These are phyloP conservation scores for Suillus cothurnatus DNA, from an alignment of 768 basidiomycete species.

Conservation along the genomic window DNA sequence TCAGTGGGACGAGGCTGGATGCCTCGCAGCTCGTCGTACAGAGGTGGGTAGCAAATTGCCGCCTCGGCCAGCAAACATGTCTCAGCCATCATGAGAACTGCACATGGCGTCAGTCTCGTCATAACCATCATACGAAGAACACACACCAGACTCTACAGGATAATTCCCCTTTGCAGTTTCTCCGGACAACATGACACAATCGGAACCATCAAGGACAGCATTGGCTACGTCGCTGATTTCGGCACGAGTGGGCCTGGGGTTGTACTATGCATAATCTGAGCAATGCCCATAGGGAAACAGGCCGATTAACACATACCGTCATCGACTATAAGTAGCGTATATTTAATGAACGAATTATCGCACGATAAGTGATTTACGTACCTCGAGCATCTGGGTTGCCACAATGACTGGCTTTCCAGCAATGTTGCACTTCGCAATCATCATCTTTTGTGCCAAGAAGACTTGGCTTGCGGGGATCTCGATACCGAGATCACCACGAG, in stretches of 20 bases:
- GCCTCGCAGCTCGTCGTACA: slow-evolving; percentile 85
- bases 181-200: slow-evolving; percentile 99
- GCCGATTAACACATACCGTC: slow-evolving; percentile 60
- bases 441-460: slow-evolving; percentile 99
- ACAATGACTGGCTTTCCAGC: slow-evolving; percentile 98
- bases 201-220: slow-evolving; percentile 96
- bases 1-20: slow-evolving; percentile 87
- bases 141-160: slow-evolving; percentile 89
- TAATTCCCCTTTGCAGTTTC: slow-evolving; percentile 99
- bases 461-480: slow-evolving; percentile 99
- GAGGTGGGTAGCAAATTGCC: slow-evolving; percentile 91
- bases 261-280: slow-evolving; percentile 61
- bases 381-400: slow-evolving; percentile 99
- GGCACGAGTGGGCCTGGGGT: slow-evolving; percentile 97
- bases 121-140: neutral
- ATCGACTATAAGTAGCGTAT: slow-evolving; percentile 63
- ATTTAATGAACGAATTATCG: neutral
- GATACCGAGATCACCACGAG: slow-evolving; percentile 98
- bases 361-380: slow-evolving; percentile 30
- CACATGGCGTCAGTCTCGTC: slow-evolving; percentile 12
- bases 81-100: slow-evolving; percentile 99
- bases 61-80: slow-evolving; percentile 96
- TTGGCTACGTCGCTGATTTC: slow-evolving; percentile 99
- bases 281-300: slow-evolving; percentile 11
- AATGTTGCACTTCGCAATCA: slow-evolving; percentile 99